Conservation (phyloP, 2,329 filamentous ascomycete species). For the Leptosphaerulina australis region DNA sequence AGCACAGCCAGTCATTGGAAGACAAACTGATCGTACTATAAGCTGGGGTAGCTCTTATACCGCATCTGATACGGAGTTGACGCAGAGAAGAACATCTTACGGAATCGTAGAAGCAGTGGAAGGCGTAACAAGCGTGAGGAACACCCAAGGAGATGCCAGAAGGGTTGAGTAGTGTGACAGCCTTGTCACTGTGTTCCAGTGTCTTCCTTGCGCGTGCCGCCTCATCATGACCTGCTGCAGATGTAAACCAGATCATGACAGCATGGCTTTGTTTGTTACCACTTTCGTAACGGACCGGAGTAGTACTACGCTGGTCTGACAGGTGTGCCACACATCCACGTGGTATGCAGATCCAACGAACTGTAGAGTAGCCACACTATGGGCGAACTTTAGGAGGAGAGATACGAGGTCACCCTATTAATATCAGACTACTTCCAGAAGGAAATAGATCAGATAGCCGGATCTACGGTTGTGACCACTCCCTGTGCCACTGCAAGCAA, state of each 20-base stretch:
- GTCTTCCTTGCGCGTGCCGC: not conserved
- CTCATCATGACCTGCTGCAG: constrained; percentile 1
- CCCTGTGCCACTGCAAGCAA: constrained; percentile 17
- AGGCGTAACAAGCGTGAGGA: constrained; percentile 28
- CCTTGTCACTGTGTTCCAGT: not conserved
- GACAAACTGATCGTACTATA: constrained; percentile 25
- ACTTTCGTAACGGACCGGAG: constrained; percentile 11
- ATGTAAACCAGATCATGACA: not conserved
- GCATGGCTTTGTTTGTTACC: constrained; percentile 1
- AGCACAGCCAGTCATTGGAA: constrained; percentile 22
- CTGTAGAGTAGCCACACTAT: constrained; percentile 5
- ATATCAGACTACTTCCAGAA: constrained; percentile 5
- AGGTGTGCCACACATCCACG: constrained; percentile 7
- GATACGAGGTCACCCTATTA: constrained; percentile 1
- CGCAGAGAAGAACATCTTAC: constrained; percentile 22
- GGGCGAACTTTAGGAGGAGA: not conserved
- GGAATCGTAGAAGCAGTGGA: constrained; percentile 34
- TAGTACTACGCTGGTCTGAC: constrained; percentile 6
- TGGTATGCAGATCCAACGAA: constrained; percentile 1
- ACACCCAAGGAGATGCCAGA: constrained; percentile 4
- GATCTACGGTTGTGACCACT: constrained; percentile 13
- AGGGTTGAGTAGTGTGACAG: not conserved
- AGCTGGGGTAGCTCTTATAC: constrained; percentile 30
- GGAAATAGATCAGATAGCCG: not conserved
- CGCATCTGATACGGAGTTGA: constrained; percentile 31